Conservation (phyloP, 129 eudicot genomes). For the Chrysanthemum seticuspe region DNA sequence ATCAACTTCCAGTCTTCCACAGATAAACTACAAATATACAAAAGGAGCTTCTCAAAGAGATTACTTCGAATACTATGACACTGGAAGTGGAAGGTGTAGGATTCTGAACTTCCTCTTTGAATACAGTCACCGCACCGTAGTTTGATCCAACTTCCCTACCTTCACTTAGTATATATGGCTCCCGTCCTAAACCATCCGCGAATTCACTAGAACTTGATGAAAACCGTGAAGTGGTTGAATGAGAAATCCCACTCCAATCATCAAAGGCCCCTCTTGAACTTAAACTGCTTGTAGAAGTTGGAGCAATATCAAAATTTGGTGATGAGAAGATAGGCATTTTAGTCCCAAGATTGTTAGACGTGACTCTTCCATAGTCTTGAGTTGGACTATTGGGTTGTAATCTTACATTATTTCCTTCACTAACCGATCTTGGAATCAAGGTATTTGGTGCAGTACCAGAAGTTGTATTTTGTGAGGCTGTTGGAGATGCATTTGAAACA, state of each 20-base stretch:
- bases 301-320: constrained; percentile 21
- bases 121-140: constrained; percentile 15
- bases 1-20: background rate
- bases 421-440: too few relatives aligned
- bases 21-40: background rate
- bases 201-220: constrained; percentile 56
- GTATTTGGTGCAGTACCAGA: too few relatives aligned
- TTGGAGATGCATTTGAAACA: too few relatives aligned
- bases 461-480: too few relatives aligned
- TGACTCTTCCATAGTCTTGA: too few relatives aligned
- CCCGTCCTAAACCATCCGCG: constrained; percentile 32
- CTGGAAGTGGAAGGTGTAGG: constrained; percentile 45
- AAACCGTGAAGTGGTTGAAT: constrained; percentile 46
- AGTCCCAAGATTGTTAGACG: too few relatives aligned
- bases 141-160: constrained; percentile 32
- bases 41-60: background rate
- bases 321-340: too few relatives aligned
- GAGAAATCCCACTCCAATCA: constrained; percentile 40
- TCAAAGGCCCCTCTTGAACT: constrained; percentile 34
- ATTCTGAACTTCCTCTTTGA: constrained; percentile 24
- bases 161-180: constrained; percentile 24
- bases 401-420: too few relatives aligned
- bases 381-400: too few relatives aligned
- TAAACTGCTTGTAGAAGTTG: constrained; percentile 33
- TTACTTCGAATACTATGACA: constrained; percentile 37